Evolutionary conservation across 768 basidiomycete genomes (phyloP).

Genomic region (Xerocomellus dryophilus): DNA sequence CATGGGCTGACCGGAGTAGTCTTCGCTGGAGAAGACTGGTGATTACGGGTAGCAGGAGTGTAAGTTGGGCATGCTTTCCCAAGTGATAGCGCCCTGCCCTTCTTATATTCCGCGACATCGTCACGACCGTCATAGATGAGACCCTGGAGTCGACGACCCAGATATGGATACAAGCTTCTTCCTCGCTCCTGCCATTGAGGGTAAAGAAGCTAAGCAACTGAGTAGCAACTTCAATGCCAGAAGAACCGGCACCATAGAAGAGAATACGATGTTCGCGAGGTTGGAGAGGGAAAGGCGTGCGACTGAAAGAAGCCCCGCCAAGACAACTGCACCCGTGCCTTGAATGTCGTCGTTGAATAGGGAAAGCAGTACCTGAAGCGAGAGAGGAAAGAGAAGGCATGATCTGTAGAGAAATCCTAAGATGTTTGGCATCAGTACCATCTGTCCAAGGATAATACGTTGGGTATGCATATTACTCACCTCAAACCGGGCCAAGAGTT

Average conservation of each 20-base stretch:
- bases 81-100: constrained; percentile 45
- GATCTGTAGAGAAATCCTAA: constrained; percentile 88
- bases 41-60: neutral
- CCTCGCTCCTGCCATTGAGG: constrained; percentile 67
- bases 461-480: constrained; percentile 31
- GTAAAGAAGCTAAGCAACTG: constrained; percentile 90
- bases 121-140: constrained; percentile 76
- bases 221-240: constrained; percentile 89
- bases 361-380: constrained; percentile 70
- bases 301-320: constrained; percentile 87
- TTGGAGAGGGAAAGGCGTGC: constrained; percentile 65
- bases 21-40: constrained; percentile 76
- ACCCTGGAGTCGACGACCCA: constrained; percentile 84
- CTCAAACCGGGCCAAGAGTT: constrained; percentile 83
- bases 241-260: constrained; percentile 90
- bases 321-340: constrained; percentile 87
- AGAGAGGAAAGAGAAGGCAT: constrained; percentile 83
- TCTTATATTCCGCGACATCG: constrained; percentile 76
- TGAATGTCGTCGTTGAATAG: constrained; percentile 93
- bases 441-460: neutral
- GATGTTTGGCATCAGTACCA: neutral
- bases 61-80: neutral
- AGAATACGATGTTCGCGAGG: constrained; percentile 78
- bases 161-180: constrained; percentile 74
- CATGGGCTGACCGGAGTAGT: constrained; percentile 76